Percentiles rank a stretch among this genome's conserved stretches.
phyloP scores from a whole-genome alignment of 2,329 filamentous ascomycete species.

The Colletotrichum sp. region DNA sequence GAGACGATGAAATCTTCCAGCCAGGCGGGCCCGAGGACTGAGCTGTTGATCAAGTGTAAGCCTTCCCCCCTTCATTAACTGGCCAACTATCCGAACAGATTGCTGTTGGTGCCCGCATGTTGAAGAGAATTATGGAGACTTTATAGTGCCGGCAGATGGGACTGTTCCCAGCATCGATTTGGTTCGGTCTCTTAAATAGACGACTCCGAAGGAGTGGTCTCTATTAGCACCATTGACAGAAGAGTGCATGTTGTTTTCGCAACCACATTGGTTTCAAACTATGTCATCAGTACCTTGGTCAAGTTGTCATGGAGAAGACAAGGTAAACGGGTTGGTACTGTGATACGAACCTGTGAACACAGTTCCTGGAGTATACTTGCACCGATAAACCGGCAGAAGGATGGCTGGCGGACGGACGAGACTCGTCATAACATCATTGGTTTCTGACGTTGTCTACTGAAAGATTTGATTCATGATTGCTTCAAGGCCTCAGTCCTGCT shows the following conservation, averaged over 20 bases:
- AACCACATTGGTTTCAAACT: not conserved
- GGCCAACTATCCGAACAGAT: too few relatives aligned
- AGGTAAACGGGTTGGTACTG: not conserved
- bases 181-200: not conserved
- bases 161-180: not conserved
- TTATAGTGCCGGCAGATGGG: not conserved
- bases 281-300: not conserved
- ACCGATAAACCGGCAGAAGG: accelerated
- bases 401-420: accelerated
- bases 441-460: accelerated
- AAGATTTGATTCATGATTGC: too few relatives aligned
- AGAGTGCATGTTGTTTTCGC: too few relatives aligned
- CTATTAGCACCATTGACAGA: too few relatives aligned
- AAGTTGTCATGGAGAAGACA: not conserved
- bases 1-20: accelerated
- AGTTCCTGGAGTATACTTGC: accelerated
- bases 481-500: too few relatives aligned
- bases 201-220: not conserved
- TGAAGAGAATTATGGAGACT: accelerated
- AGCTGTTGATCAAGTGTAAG: not conserved
- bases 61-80: not conserved
- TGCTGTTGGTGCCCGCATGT: accelerated
- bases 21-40: too few relatives aligned
- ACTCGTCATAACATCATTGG: accelerated
- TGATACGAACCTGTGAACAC: not conserved